Base-by-base conservation (phyloP, 441 rosid species). In the Pelargonium cotyledonis region DNA sequence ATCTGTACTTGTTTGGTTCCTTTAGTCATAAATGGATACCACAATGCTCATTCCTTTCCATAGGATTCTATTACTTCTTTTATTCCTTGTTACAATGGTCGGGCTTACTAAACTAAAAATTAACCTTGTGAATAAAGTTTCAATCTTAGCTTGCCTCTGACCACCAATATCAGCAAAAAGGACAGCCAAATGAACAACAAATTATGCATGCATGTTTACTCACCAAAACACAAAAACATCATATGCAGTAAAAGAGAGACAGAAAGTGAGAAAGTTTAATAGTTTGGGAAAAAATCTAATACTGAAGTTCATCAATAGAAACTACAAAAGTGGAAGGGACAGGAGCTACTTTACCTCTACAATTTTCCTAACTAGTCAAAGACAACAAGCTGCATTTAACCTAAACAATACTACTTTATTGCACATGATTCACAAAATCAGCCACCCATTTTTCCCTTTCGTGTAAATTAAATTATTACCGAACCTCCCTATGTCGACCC, bases 351-450 rank as follows among this genome's bases (percentile, higher is more conserved):
- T 63, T 71, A 75, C 58, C 82, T 76, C 84, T 84, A 74, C 73
- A 79, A 58, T 58, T 73, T 68, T 53, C 79, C 70, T 57, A 51
- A 46, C 66, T 43, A 68, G 23, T 58, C 16, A 16, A 26, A 41
- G 4, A 43, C 35, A 31, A 72, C 40, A 57, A 26, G 68, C 66
- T 62, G 60, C 73, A 71, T 23, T 23, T 60, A 72, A 47, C 65
- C 83, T 80, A 76, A 15, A 60, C 65, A 6, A 16, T 14, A 67
- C 82, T 65, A 67, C 63, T 68, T 80, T 77, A 79, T 81, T 81
- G 72, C 80, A 65, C 80, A 73, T 65, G 63, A 9, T 63, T 44
- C 55, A 81, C 77, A 65, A 71, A 31, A 80, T 71, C 49, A 57
- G 65, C 51, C 53, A 9, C 74, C 29, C 66, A 47, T 49, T n/a